Evolutionary conservation across 371 early-diverging fungal species (phyloP), one percentile per base, ranked within the genome.

Genomic region (Conidiobolus incongruus): DNA sequence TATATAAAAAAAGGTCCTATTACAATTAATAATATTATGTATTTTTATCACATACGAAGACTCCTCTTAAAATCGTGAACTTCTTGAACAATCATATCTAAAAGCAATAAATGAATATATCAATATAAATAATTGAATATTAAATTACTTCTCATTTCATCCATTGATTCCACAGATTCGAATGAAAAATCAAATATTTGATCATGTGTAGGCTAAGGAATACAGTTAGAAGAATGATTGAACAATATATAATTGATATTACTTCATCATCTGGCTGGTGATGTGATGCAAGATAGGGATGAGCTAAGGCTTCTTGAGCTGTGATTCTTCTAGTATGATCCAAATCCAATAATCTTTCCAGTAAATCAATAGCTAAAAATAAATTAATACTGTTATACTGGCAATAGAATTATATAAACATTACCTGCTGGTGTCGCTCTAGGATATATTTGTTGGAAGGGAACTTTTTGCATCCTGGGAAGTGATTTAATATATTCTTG

Each of bases 401-500:
- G n/a, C n/a, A n/a, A n/a, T n/a, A n/a, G n/a, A n/a, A n/a, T n/a
- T n/a, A n/a, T n/a, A n/a, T n/a, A n/a, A n/a, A n/a, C n/a, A n/a
- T n/a, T n/a, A n/a, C n/a, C n/a, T n/a, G n/a, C n/a, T 13, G 75
- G 67, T 19, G 63, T 59, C 40, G 77, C 75, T 43, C 60, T 64
- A 26, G 90, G 86, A 62, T 75, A 90, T 45, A 88, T 53, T 40
- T 70, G 68, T 44, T 67, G 60, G 62, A 85, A 94, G 1, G 87
- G 88, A 40, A 88, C 75, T 52, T 79, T 84, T 31, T 79, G 77
- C 77, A 81, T 90, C 44, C 54, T 63, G 11, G 90, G 88, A 39
- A 96, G 64, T 41, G 76, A 74, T 32, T 86, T 80, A 47, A 96
- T 92, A 64, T 94, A 94, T 47, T 85, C 76, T 56, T 90, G 94